A percentile compares a stretch with the other conserved stretches of the same genome.
Evolutionary conservation across 1,284 basidiomycete species (phyloP).

Genomic region (Trichosporon coremiiforme): DNA sequence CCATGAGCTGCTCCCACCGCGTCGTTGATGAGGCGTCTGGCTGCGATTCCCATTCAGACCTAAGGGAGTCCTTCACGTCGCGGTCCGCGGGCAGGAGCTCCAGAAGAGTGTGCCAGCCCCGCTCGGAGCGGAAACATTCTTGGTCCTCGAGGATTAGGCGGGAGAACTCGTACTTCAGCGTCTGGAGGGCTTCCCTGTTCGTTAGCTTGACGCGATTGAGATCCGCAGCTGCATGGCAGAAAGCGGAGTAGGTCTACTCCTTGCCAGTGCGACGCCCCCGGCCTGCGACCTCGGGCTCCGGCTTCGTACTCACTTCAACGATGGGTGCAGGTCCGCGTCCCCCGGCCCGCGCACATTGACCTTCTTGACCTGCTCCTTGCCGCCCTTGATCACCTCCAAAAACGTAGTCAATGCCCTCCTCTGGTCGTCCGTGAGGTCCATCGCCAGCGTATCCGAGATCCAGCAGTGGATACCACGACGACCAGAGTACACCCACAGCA

Average conservation of each 20-base stretch:
- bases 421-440: constrained; percentile 88
- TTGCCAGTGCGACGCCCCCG: no score
- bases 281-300: neutral
- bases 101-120: constrained; percentile 75
- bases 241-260: no score
- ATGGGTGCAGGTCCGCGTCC: constrained; percentile 66
- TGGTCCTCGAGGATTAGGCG: constrained; percentile 81
- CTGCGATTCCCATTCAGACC: constrained; percentile 66
- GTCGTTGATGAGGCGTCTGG: constrained; percentile 63
- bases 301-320: constrained; percentile 63
- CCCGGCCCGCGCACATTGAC: constrained; percentile 67
- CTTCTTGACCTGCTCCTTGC: constrained; percentile 80
- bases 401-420: constrained; percentile 82
- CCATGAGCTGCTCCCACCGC: constrained; percentile 72
- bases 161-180: constrained; percentile 65
- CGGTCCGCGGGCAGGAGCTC: constrained; percentile 69
- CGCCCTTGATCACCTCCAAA: constrained; percentile 81
- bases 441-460: constrained; percentile 88
- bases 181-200: constrained; percentile 61
- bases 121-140: constrained; percentile 73
- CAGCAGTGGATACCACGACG: constrained; percentile 97
- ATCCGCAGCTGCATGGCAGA: no score
- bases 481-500: constrained; percentile 98
- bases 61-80: constrained; percentile 60
- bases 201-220: constrained; percentile 20